Conservation (phyloP, 2,329 filamentous ascomycete genomes). For the Cordyceps farinosa region DNA sequence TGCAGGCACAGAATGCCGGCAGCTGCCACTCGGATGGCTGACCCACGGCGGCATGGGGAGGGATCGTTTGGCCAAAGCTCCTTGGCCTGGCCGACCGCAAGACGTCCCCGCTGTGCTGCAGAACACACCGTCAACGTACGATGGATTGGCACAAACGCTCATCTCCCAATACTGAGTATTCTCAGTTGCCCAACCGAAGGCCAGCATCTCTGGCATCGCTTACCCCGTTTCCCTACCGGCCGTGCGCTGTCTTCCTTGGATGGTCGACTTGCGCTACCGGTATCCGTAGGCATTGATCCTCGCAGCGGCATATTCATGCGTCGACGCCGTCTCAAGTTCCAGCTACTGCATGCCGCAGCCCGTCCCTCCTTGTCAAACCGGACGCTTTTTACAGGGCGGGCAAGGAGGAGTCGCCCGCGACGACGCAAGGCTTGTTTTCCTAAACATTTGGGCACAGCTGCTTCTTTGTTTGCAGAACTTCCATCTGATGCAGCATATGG, state of each 20-base stretch:
- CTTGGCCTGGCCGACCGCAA: not conserved
- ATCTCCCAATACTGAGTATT: not conserved
- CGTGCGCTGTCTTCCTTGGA: not conserved
- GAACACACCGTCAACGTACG: not conserved
- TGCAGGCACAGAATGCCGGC: conserved; percentile 7
- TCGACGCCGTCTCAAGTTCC: not conserved
- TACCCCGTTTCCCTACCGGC: not conserved
- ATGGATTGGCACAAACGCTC: not conserved
- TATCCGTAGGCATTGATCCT: not conserved
- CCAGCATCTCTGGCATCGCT: not conserved
- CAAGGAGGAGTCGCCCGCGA: not conserved
- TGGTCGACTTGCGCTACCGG: not conserved
- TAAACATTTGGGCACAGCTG: not conserved
- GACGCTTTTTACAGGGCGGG: not conserved
- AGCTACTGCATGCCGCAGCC: not conserved
- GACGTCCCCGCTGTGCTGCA: not conserved
- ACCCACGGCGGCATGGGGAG: conserved; percentile 1
- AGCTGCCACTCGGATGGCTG: not conserved
- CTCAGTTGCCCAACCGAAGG: not conserved
- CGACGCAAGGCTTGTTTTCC: not conserved
- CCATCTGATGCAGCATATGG: not conserved
- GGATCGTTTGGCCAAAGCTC: not conserved
- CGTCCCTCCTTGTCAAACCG: conserved; percentile 5
- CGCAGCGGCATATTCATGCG: not conserved
- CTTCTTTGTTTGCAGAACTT: not conserved